Evolutionary conservation across 805 yeast genomes (phyloP).

Genomic region (Teunomyces tritomae): DNA sequence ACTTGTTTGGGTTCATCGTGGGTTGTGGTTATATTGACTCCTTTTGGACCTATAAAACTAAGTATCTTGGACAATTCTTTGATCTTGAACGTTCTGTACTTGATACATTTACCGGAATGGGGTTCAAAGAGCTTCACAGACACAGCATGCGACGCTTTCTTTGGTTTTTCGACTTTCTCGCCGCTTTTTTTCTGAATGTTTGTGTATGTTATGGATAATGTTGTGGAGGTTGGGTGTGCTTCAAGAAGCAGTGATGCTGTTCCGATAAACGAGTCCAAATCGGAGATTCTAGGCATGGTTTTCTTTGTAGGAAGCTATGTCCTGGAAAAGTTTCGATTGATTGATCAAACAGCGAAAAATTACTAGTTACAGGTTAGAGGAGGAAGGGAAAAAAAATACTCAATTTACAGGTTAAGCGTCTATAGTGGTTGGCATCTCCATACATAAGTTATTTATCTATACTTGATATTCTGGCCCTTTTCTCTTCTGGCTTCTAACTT

Average conservation of each 20-base stretch:
- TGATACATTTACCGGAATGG: conserved; percentile 57
- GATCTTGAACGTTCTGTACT: conserved; percentile 54
- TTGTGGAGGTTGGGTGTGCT: conserved; percentile 35
- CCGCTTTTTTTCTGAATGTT: conserved; percentile 22
- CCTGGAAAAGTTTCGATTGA: neutral
- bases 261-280: conserved; percentile 28
- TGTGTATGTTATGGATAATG: conserved; percentile 36
- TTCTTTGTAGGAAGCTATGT: neutral
- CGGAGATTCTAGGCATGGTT: conserved; percentile 8
- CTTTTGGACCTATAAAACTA: conserved; percentile 71
- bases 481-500: conserved; percentile 27
- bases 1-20: conserved; percentile 13
- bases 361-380: neutral
- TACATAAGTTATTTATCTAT: conserved; percentile 12
- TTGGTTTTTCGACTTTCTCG: conserved; percentile 9
- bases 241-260: conserved; percentile 29
- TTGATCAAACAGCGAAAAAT: neutral
- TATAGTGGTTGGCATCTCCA: too few relatives aligned
- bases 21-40: conserved; percentile 41
- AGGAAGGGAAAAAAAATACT: neutral
- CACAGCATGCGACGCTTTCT: conserved; percentile 32
- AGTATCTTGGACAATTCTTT: conserved; percentile 75
- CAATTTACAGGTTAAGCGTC: neutral
- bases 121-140: conserved; percentile 67
- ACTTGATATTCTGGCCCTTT: conserved; percentile 20